Conservation (phyloP, 108 stramenopile species). For the Ochromonas danica region DNA sequence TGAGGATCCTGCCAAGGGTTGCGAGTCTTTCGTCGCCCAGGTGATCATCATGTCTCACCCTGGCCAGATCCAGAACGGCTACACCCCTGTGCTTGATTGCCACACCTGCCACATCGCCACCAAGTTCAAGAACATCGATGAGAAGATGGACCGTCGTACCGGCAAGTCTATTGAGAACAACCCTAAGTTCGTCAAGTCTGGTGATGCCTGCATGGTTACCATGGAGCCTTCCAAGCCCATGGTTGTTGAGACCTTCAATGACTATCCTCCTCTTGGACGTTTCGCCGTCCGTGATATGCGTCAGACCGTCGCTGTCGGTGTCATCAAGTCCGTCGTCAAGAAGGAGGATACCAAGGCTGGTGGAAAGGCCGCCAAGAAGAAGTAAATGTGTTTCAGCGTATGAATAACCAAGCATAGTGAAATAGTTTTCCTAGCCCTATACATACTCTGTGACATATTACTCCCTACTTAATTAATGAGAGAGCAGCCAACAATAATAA, state of each 20-base stretch:
- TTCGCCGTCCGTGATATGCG: slow-evolving; percentile 47
- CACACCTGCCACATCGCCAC: slow-evolving; percentile 94
- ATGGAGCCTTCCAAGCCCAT: slow-evolving; percentile 78
- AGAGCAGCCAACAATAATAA: too few relatives aligned
- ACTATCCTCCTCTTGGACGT: slow-evolving; percentile 36
- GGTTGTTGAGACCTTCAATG: slow-evolving; percentile 34
- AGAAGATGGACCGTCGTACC: slow-evolving; percentile 84
- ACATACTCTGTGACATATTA: too few relatives aligned
- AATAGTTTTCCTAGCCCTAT: too few relatives aligned
- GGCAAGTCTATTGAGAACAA: slow-evolving; percentile 77
- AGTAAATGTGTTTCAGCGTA: slow-evolving; percentile 35
- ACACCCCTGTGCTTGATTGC: slow-evolving; percentile 88
- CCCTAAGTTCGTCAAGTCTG: slow-evolving; percentile 79
- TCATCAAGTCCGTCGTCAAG: slow-evolving; percentile 79
- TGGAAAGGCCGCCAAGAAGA: slow-evolving; percentile 50
- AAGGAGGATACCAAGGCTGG: slow-evolving; percentile 47
- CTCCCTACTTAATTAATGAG: too few relatives aligned
- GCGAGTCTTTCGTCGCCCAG: slow-evolving; percentile 73
- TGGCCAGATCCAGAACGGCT: slow-evolving; percentile 75
- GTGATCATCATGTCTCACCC: slow-evolving; percentile 90
- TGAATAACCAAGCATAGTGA: too few relatives aligned
- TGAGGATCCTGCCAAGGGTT: slow-evolving; percentile 67
- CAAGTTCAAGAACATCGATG: slow-evolving; percentile 74
- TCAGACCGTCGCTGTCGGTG: slow-evolving; percentile 80
- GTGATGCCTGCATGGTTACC: slow-evolving; percentile 82